Conservation (phyloP, 805 yeast genomes). For the Monosporozyma aquatica region DNA sequence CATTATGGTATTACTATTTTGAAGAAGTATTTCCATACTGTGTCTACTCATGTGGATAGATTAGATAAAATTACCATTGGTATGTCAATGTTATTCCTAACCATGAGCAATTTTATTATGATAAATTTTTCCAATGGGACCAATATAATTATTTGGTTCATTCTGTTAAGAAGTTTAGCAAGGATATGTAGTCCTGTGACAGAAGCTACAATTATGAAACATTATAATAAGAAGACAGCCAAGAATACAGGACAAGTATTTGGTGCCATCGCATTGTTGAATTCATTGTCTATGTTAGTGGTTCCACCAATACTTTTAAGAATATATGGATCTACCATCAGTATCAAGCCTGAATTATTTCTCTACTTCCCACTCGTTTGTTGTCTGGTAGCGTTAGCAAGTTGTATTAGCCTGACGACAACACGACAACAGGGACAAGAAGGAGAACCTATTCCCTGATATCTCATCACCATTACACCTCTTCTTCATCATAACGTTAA, state of each 20-base stretch:
- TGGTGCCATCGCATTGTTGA: slow-evolving; percentile 57
- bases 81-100: slow-evolving; percentile 30
- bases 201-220: slow-evolving; percentile 52
- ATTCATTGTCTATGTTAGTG: slow-evolving; percentile 39
- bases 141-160: slow-evolving; percentile 23
- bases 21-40: slow-evolving; percentile 30
- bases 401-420: background rate
- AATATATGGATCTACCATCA: slow-evolving; percentile 39
- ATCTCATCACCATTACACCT: too few species aligned
- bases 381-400: background rate
- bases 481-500: too few species aligned
- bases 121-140: slow-evolving; percentile 20
- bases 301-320: slow-evolving; percentile 42
- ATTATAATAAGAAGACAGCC: slow-evolving; percentile 44
- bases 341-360: slow-evolving; percentile 32
- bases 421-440: too few species aligned
- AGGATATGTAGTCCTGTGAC: slow-evolving; percentile 48
- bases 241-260: slow-evolving; percentile 61
- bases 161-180: slow-evolving; percentile 38
- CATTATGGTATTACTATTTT: slow-evolving; percentile 39
- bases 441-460: too few species aligned
- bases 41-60: slow-evolving; percentile 41
- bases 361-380: slow-evolving; percentile 24
- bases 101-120: slow-evolving; percentile 31
- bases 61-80: slow-evolving; percentile 37